Conservation (phyloP, 1,284 basidiomycete species). For the Garcileccinum viscosum region DNA sequence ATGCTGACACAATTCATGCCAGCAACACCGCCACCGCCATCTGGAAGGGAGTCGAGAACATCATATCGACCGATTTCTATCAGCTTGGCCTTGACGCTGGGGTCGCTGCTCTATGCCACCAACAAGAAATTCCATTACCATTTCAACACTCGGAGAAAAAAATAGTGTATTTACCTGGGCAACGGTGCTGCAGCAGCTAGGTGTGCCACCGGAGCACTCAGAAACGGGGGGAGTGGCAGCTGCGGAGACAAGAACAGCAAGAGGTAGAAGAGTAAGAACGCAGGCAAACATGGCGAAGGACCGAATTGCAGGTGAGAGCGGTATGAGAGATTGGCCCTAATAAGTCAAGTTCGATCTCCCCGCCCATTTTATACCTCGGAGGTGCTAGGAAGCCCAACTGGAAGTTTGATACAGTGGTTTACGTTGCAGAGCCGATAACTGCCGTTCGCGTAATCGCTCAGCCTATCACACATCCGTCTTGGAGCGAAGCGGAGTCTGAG, state of each 20-base stretch:
- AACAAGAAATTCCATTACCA: background rate
- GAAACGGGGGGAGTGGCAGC: background rate
- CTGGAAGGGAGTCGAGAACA: background rate
- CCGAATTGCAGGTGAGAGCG: background rate
- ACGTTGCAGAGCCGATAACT: too few species aligned
- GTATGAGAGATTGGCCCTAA: background rate
- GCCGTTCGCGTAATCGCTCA: too few species aligned
- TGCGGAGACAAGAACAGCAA: background rate
- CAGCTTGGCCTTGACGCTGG: background rate
- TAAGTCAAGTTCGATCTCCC: background rate
- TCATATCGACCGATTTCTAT: background rate
- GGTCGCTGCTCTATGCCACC: background rate
- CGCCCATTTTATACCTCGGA: background rate
- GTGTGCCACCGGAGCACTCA: too few species aligned
- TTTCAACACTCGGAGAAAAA: background rate
- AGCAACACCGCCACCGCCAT: background rate
- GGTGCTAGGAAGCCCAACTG: background rate
- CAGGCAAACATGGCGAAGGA: background rate
- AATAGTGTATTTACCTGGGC: background rate
- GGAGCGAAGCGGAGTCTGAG: too few species aligned
- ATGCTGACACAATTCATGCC: background rate
- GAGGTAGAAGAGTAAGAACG: background rate
- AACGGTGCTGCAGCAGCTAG: background rate
- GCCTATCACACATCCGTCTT: too few species aligned
- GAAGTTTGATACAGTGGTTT: background rate